Conservation (phyloP, 352 stramenopile genomes). For the Peronospora destructor region DNA sequence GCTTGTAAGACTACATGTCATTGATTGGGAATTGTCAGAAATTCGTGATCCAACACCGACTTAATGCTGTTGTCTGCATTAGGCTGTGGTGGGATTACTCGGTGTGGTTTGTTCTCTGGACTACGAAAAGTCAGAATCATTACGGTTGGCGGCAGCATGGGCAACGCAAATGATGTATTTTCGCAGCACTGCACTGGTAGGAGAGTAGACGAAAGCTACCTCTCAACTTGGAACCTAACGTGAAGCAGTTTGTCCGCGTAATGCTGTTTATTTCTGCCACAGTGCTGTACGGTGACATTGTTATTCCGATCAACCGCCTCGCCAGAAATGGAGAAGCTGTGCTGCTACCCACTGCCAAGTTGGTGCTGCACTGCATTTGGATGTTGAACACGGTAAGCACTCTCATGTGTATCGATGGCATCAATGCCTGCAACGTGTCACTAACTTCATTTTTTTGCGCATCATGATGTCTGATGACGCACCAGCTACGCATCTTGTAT, state of each 20-base stretch:
- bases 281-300: slow-evolving; percentile 51
- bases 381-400: slow-evolving; percentile 35
- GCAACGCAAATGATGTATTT: slow-evolving; percentile 50
- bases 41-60: not conserved
- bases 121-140: slow-evolving; percentile 49
- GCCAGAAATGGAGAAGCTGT: slow-evolving; percentile 5
- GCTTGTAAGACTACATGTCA: slow-evolving; percentile 22
- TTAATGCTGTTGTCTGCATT: slow-evolving; percentile 4
- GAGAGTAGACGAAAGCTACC: not conserved
- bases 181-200: slow-evolving; percentile 48
- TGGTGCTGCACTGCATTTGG: slow-evolving; percentile 35
- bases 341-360: slow-evolving; percentile 13
- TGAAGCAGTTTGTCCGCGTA: slow-evolving; percentile 47
- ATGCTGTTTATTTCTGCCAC: slow-evolving; percentile 48
- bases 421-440: not conserved
- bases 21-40: not conserved
- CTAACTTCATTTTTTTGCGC: slow-evolving; percentile 1
- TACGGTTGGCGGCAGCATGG: slow-evolving; percentile 31
- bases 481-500: slow-evolving; percentile 30
- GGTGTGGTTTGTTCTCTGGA: slow-evolving; percentile 29
- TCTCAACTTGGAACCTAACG: not conserved
- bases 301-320: slow-evolving; percentile 33
- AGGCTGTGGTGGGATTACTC: slow-evolving; percentile 36
- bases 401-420: not conserved
- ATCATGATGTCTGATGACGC: not conserved